A percentile compares a stretch with the other conserved stretches of the same genome.
Evolutionary conservation across 2,329 filamentous ascomycete genomes (phyloP).

Genomic region (Neofusicoccum cordaticola): DNA sequence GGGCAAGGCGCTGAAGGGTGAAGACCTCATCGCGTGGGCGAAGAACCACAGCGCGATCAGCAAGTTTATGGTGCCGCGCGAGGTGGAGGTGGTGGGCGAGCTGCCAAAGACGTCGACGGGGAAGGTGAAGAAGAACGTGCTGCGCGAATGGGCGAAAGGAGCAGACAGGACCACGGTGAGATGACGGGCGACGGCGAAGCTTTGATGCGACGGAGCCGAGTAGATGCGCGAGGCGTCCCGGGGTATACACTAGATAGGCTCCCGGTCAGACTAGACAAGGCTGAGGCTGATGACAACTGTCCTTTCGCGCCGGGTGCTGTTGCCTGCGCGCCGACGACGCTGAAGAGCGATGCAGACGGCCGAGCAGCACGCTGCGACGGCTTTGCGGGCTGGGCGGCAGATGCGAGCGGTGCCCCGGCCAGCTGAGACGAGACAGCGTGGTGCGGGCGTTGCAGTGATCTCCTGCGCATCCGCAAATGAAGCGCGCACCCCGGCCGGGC

Average conservation of each 20-base stretch:
- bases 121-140: constrained; percentile 92
- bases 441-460: constrained; percentile 3
- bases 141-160: constrained; percentile 79
- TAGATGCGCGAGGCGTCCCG: constrained; percentile 12
- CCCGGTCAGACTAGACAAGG: constrained; percentile 15
- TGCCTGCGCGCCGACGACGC: not conserved
- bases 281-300: constrained; percentile 13
- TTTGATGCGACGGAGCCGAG: constrained; percentile 1
- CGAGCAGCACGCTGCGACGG: not conserved
- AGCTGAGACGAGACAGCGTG: not conserved
- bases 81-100: constrained; percentile 77
- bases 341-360: not conserved
- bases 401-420: not conserved
- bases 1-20: constrained; percentile 58
- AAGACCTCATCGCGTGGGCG: constrained; percentile 82
- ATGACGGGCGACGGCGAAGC: constrained; percentile 11
- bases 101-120: constrained; percentile 96
- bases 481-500: constrained; percentile 1
- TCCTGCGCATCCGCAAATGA: constrained; percentile 8
- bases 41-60: constrained; percentile 77
- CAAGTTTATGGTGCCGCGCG: constrained; percentile 79
- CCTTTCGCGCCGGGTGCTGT: not conserved
- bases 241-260: constrained; percentile 12
- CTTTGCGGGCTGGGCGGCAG: not conserved
- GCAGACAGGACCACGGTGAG: constrained; percentile 14